Base-by-base conservation (phyloP, 2,329 filamentous ascomycete species). In the Xylogone sp. region DNA sequence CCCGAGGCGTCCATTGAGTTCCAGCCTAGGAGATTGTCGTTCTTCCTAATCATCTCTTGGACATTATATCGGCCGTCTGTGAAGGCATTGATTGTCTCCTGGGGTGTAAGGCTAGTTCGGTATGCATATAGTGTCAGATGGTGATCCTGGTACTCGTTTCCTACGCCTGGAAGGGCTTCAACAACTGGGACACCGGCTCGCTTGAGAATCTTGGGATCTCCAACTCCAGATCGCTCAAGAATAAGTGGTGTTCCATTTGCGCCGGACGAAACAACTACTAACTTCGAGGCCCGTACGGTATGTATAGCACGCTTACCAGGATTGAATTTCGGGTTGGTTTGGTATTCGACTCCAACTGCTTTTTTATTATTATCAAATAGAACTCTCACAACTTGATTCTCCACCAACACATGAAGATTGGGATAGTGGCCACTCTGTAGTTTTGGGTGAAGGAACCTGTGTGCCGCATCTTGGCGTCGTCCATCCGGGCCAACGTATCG, bases 191-290 rank as follows among this genome's bases (percentile, higher is more conserved):
- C 69, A 0, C 69, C 71, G 0, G 73, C 71, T 10, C 63, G 63
- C 18, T 69, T 55, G 1, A 84, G 72, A 3, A 81, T 57, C 1
- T 72, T 66, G 1, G 70, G 64, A 39, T 70, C 66, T 16, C 80
- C 81, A 1, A 86, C 56, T 5, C 83, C 83, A 0, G 83, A 86
- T 21, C 82, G 69, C 61, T 86, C 80, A 0, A 86, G 73, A 0
- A 86, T 70, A 24, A 53, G 48, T n/a, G 58, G 54, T 24, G 54
- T 62, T 8, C 66, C 68, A 3, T 51, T 56, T 13, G 62, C 60
- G 42, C 60, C 62, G 20, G 61, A 60, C n/a, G 72, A 69, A 9
- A 73, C 62, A 2, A 77, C 65, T 9, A 84, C 78, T 27, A 82
- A 64, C 65, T 77, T 81, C 13, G 69, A 70, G 21, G 79, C 81